Evolutionary conservation across 2,329 filamentous ascomycete genomes (phyloP).

Genomic region (Penicillium brevicompactum): DNA sequence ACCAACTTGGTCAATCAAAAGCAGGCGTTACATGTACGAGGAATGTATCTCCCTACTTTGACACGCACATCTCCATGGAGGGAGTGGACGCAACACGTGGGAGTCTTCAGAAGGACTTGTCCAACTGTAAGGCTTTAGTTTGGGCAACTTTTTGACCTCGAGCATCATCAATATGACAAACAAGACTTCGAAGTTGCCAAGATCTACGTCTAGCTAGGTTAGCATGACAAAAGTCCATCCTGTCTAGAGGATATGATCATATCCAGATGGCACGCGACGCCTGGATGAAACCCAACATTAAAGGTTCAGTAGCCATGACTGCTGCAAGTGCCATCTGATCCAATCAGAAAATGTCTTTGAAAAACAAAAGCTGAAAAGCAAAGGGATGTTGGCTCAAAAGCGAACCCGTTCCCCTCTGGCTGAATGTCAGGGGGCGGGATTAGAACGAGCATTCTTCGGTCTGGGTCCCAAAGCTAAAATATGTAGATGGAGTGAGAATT

Average conservation of each 20-base stretch:
- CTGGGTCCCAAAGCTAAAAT: constrained; percentile 47
- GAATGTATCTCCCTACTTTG: constrained; percentile 49
- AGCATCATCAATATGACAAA: constrained; percentile 44
- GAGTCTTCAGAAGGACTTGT: constrained; percentile 35
- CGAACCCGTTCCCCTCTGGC: constrained; percentile 45
- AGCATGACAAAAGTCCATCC: neutral
- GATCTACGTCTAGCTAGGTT: constrained; percentile 5
- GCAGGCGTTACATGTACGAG: neutral
- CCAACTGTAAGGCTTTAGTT: constrained; percentile 33
- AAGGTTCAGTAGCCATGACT: neutral
- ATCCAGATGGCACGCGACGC: neutral
- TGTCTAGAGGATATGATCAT: constrained; percentile 3
- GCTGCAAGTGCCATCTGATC: neutral
- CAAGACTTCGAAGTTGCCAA: constrained; percentile 50
- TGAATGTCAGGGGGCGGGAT: constrained; percentile 40
- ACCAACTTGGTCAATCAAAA: no score
- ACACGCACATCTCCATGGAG: constrained; percentile 44
- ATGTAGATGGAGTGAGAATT: constrained; percentile 42
- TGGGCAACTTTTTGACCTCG: constrained; percentile 51
- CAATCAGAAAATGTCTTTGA: neutral
- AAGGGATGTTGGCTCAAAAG: constrained; percentile 46
- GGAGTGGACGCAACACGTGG: constrained; percentile 48
- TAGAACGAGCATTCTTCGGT: constrained; percentile 46
- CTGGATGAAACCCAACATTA: neutral
- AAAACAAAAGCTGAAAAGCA: neutral